Evolutionary conservation across 352 stramenopile genomes (phyloP), one percentile per base, ranked within the genome.

Genomic region (Pythium folliculosum): DNA sequence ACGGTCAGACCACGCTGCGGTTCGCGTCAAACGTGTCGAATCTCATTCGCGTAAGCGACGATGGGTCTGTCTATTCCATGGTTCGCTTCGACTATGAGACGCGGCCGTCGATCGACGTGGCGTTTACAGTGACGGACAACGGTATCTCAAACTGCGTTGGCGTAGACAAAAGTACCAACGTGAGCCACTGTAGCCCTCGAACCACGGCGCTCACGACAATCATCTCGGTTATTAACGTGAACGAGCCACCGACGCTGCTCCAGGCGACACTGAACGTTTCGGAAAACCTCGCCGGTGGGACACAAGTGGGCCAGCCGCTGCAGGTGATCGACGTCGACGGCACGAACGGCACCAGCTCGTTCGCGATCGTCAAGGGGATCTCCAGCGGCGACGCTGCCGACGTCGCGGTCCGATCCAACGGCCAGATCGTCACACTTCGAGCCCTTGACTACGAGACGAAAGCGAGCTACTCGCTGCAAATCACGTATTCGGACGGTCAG

Each of bases 241-340:
- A 90, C 54, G 81, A 90, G 55, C 63, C 81, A 1, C 81, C 81
- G 0, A 58, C 43, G 12, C 25, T 90, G 8, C 16, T 65, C 0
- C 8, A 60, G 16, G 60, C 43, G 1, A 56, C 10, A 9, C 75
- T 81, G 22, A 59, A 58, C 37, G 56, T 88, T 4, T 53, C 62
- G 30, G 81, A 90, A 54, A 90, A 90, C 57, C 66, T 90, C 2
- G 58, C 68, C 19, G 25, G 63, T 3, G 70, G 73, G 3, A 78
- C 76, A 13, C 60, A 75, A 19, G 74, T 90, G 14, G 81, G 79
- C 14, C 75, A 70, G 12, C 78, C 79, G 3, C 54, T 90, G 22
- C 61, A 68, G 49, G 54, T 88, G 23, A 37, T 67, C 19, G 81
- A 90, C 48, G 52, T 74, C 1, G 81, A 90, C 66, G 79, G 77